Evolutionary conservation across 129 eudicot species (phyloP).

Genomic region (Scalesia atractyloides): DNA sequence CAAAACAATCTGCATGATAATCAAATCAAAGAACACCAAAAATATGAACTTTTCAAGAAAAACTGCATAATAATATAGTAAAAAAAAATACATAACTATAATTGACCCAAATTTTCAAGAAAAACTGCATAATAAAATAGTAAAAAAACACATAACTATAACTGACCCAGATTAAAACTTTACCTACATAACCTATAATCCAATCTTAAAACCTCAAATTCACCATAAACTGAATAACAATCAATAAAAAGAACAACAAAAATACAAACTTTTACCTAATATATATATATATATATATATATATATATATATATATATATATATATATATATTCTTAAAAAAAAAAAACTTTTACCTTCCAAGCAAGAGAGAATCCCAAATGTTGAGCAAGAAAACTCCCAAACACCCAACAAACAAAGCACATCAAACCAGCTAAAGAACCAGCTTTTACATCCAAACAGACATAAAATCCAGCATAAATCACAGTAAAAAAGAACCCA

Average conservation of each 20-base stretch:
- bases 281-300: no score
- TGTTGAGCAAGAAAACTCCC: constrained; percentile 59
- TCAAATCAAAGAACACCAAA: no score
- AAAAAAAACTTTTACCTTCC: constrained; percentile 55
- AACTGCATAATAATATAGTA: not conserved
- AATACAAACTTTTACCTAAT: constrained; percentile 55
- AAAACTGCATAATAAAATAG: not conserved
- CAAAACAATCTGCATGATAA: constrained; percentile 6
- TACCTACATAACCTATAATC: not conserved
- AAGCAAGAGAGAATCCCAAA: constrained; percentile 68
- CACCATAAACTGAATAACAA: not conserved
- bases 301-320: no score
- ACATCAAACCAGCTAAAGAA: constrained; percentile 64
- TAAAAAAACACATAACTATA: not conserved
- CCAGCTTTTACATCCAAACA: constrained; percentile 73
- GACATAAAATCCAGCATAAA: constrained; percentile 55
- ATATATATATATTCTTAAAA: no score
- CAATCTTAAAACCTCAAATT: not conserved
- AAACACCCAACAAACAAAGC: constrained; percentile 61
- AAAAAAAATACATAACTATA: not conserved
- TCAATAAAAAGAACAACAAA: no score
- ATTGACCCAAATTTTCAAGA: not conserved
- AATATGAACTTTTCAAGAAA: not conserved
- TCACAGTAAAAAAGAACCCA: constrained; percentile 63
- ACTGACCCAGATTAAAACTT: not conserved